phyloP scores from a whole-genome alignment of 768 basidiomycete genomes.

The Dentipellis fragilis region DNA sequence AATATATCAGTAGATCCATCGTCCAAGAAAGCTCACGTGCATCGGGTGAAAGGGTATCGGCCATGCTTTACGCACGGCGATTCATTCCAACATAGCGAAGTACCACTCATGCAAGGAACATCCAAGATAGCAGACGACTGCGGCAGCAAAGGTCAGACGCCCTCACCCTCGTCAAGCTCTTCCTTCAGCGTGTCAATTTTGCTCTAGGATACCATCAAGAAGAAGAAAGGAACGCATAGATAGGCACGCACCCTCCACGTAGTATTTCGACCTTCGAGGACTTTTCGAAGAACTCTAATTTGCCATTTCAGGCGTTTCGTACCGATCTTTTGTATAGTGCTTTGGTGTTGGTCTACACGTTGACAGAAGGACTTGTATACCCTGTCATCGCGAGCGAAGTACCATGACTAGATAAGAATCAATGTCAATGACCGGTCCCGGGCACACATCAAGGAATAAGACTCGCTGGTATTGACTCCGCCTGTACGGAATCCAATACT shows the following conservation, averaged over 20 bases:
- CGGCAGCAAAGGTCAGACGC: constrained; percentile 12
- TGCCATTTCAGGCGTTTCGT: constrained; percentile 52
- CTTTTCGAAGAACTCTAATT: constrained; percentile 22
- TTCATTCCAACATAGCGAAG: too few relatives aligned
- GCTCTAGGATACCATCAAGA: constrained; percentile 25
- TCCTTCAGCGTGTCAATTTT: constrained; percentile 53
- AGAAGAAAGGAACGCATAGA: neutral
- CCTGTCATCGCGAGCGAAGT: constrained; percentile 89
- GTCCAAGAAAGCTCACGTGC: too few relatives aligned
- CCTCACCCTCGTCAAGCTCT: constrained; percentile 58
- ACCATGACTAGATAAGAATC: constrained; percentile 50
- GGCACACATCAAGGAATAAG: neutral
- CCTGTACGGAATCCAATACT: constrained; percentile 46
- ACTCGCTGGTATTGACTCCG: constrained; percentile 65
- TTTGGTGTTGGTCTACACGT: constrained; percentile 25
- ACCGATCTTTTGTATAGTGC: constrained; percentile 28
- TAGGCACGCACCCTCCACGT: constrained; percentile 12
- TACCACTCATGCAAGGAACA: too few relatives aligned
- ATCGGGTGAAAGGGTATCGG: too few relatives aligned
- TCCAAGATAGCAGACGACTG: too few relatives aligned
- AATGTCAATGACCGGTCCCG: neutral
- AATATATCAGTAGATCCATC: too few relatives aligned
- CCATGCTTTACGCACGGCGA: too few relatives aligned
- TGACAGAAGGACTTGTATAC: constrained; percentile 61
- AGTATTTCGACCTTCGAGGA: constrained; percentile 8